Conservation (phyloP, 495 filamentous ascomycete species). For the Penicillium malachiteum region DNA sequence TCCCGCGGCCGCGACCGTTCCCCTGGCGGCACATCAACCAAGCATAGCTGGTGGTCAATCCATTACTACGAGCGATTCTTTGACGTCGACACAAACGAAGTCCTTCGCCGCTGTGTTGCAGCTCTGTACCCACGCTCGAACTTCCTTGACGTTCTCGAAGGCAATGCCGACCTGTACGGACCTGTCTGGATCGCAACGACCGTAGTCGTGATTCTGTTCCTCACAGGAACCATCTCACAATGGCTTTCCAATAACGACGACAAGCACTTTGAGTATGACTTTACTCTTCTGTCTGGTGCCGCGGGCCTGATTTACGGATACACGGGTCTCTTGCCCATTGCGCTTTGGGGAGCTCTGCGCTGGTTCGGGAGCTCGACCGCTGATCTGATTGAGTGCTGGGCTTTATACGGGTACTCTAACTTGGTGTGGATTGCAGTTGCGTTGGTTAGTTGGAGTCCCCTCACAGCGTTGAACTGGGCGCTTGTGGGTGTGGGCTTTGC, state of each 20-base stretch:
- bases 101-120: constrained; percentile 77
- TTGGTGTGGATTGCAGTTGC: constrained; percentile 96
- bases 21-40: constrained; percentile 55
- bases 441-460: constrained; percentile 81
- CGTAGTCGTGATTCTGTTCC: constrained; percentile 90
- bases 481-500: constrained; percentile 91
- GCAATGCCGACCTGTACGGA: constrained; percentile 94
- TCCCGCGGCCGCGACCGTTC: constrained; percentile 43
- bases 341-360: constrained; percentile 81
- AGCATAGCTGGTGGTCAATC: constrained; percentile 87
- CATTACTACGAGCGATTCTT: constrained; percentile 97
- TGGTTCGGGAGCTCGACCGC: constrained; percentile 91
- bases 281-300: constrained; percentile 75
- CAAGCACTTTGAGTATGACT: constrained; percentile 79
- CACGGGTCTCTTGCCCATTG: constrained; percentile 77
- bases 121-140: constrained; percentile 85
- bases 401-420: constrained; percentile 92
- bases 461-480: constrained; percentile 84
- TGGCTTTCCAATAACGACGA: constrained; percentile 67
- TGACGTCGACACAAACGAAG: constrained; percentile 90
- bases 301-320: constrained; percentile 94
- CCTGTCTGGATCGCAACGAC: constrained; percentile 99
- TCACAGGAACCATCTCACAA: constrained; percentile 90
- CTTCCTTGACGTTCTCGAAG: constrained; percentile 94
- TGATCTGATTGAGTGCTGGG: constrained; percentile 83